Evolutionary conservation across 2,329 filamentous ascomycete genomes (phyloP), one percentile per base, ranked within the genome.

Genomic region (Drechslerella dactyloides): DNA sequence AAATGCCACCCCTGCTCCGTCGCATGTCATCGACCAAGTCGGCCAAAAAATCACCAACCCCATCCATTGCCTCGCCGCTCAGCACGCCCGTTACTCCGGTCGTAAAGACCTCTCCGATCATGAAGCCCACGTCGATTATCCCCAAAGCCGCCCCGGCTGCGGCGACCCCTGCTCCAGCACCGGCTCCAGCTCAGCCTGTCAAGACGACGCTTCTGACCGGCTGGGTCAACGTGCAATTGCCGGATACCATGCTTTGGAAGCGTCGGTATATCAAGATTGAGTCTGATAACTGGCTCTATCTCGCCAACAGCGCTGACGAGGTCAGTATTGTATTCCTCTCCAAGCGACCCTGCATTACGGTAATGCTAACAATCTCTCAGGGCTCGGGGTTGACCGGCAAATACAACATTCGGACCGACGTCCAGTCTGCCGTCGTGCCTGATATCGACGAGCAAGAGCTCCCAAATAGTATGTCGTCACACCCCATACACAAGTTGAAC

Each of bases 161-260:
- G 91, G 97, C 77, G 8, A 76, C n/a, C 75, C 79, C 69, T 75
- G 79, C 15, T 80, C 79, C 53, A 81, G 87, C 58, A 83, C 88
- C 23, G 84, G 90, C 2, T 87, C 89, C 73, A 85, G 96, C 79
- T 91, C 93, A 54, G 91, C 97, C 77, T 17, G 73, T 70, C 24
- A 76, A 75, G 58, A 75, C 57, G 19, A 70, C 68, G 54, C 58
- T 77, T 27, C 72, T 76, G 21, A 70, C 72, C 50, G 75, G 76
- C 13, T 77, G 74, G 73, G 89, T 99, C 74, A 97, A 99, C 77
- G 90, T 97, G 10, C 94, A 99, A 79, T 97, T 99, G 78, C 94
- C 94, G 0, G 93, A 97, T 78, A 96, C 91, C 61, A 84, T 99
- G 52, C 84, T 99, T 11, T 99, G 94, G 94, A 99, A 97, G 82